A percentile compares a stretch with the other conserved stretches of the same genome.
These are phyloP conservation scores for Herpetomonas samuelpessoai DNA, from an alignment of 208 protist genomes.

Conservation along the genomic window DNA sequence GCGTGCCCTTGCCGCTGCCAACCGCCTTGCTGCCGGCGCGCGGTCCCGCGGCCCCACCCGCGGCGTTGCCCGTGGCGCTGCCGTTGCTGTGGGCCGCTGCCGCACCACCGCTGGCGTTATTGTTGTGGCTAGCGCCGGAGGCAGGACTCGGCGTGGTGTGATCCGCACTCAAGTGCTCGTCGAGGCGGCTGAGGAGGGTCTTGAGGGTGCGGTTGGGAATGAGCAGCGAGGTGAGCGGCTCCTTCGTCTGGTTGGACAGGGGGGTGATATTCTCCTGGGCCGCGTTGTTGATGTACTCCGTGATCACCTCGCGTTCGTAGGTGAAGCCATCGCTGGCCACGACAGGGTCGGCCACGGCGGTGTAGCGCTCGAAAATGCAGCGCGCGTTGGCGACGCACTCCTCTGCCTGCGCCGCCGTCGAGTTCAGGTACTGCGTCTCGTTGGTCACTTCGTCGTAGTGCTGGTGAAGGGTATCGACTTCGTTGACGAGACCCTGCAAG, in stretches of 20 bases:
- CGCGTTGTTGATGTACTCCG: slow-evolving; percentile 65
- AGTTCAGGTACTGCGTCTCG: slow-evolving; percentile 52
- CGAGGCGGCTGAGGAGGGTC: slow-evolving; percentile 70
- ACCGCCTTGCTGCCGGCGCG: slow-evolving; percentile 8
- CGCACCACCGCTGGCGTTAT: background rate
- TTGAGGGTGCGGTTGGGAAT: slow-evolving; percentile 83
- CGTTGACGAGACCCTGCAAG: slow-evolving; percentile 30
- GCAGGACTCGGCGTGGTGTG: background rate
- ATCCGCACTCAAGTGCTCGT: slow-evolving; percentile 21
- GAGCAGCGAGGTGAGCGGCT: slow-evolving; percentile 57
- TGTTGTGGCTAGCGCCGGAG: background rate
- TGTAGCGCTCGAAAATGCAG: slow-evolving; percentile 63
- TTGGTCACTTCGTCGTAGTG: slow-evolving; percentile 61
- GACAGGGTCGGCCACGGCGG: slow-evolving; percentile 79
- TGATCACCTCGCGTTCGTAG: slow-evolving; percentile 86
- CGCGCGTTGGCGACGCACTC: slow-evolving; percentile 46
- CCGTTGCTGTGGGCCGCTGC: slow-evolving; percentile 8
- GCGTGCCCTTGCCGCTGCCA: slow-evolving; percentile 3
- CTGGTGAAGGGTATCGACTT: slow-evolving; percentile 41
- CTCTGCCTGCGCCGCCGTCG: slow-evolving; percentile 43
- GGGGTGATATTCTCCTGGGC: slow-evolving; percentile 42
- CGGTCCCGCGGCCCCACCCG: background rate
- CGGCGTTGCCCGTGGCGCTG: slow-evolving; percentile 8
- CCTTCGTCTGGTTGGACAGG: slow-evolving; percentile 68
- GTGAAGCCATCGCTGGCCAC: slow-evolving; percentile 90